These are phyloP conservation scores for Paraphoma sp. DNA, from an alignment of 2,329 filamentous ascomycete species.

Conservation along the genomic window DNA sequence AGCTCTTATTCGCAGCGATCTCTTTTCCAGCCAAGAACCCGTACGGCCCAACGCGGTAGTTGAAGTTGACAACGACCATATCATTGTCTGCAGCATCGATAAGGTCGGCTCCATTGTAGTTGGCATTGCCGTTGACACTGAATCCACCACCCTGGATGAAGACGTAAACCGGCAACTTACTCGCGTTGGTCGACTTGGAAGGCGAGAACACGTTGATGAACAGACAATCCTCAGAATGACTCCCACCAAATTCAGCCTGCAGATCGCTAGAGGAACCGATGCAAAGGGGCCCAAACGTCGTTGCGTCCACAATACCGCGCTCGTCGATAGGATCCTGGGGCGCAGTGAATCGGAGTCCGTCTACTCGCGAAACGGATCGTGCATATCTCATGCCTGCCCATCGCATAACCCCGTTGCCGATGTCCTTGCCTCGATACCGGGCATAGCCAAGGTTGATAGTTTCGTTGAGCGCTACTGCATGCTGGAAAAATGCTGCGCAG, in stretches of 20 bases:
- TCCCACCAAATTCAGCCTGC: constrained; percentile 32
- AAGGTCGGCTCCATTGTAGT: constrained; percentile 44
- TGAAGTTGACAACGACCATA: constrained; percentile 50
- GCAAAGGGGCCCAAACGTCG: constrained; percentile 43
- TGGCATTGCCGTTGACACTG: constrained; percentile 43
- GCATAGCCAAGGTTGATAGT: constrained; percentile 71
- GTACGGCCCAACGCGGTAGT: constrained; percentile 50
- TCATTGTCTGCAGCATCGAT: constrained; percentile 38
- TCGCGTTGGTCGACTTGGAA: constrained; percentile 38
- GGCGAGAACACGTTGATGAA: constrained; percentile 50
- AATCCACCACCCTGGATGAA: constrained; percentile 52
- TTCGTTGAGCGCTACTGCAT: constrained; percentile 43
- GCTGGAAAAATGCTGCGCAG: constrained; percentile 26
- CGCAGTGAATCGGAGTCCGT: constrained; percentile 64
- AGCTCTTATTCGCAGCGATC: constrained; percentile 28
- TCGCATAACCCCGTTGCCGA: constrained; percentile 66
- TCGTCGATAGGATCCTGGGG: constrained; percentile 66
- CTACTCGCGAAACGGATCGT: constrained; percentile 35
- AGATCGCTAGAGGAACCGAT: constrained; percentile 36
- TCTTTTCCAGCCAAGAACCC: constrained; percentile 47
- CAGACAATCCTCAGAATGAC: constrained; percentile 48
- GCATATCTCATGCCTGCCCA: constrained; percentile 82
- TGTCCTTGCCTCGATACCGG: constrained; percentile 65
- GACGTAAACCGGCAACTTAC: constrained; percentile 47
- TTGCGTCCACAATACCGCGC: constrained; percentile 59